phyloP scores from a whole-genome alignment of 2,329 filamentous ascomycete genomes.

The Penicillium decumbens region DNA sequence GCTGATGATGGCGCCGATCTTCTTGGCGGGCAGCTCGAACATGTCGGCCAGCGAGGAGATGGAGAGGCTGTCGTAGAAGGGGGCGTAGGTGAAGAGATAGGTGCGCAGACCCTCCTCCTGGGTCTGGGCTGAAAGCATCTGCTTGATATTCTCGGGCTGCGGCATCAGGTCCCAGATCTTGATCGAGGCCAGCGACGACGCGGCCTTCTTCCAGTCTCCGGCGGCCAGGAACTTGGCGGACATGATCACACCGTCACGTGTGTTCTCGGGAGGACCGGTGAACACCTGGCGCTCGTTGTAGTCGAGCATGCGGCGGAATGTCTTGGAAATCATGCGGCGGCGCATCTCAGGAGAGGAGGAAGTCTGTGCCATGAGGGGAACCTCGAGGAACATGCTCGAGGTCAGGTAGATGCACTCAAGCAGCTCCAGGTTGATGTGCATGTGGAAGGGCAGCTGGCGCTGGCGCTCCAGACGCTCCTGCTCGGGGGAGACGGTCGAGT shows the following conservation, averaged over 20 bases:
- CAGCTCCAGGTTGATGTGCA: slow-evolving; percentile 99
- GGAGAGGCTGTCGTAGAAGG: slow-evolving; percentile 96
- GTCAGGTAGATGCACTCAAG: slow-evolving; percentile 98
- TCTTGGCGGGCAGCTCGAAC: slow-evolving; percentile 89
- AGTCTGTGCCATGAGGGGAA: slow-evolving; percentile 91
- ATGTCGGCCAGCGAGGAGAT: slow-evolving; percentile 79
- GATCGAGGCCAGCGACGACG: slow-evolving; percentile 89
- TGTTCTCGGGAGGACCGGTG: slow-evolving; percentile 97
- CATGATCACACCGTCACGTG: slow-evolving; percentile 98
- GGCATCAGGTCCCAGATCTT: slow-evolving; percentile 99
- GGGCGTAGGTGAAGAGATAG: slow-evolving; percentile 98
- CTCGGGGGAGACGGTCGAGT: slow-evolving; percentile 91
- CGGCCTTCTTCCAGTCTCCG: slow-evolving; percentile 97
- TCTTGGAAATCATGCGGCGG: slow-evolving; percentile 98
- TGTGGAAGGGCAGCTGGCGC: slow-evolving; percentile 97
- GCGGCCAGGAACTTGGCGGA: slow-evolving; percentile 93
- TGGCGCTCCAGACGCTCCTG: slow-evolving; percentile 97
- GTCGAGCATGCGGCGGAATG: slow-evolving; percentile 97
- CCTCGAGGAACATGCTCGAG: slow-evolving; percentile 98
- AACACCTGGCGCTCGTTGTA: slow-evolving; percentile 99
- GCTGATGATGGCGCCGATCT: slow-evolving; percentile 91
- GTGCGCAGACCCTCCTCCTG: slow-evolving; percentile 97
- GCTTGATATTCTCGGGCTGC: slow-evolving; percentile 86
- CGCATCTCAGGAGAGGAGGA: slow-evolving; percentile 94
- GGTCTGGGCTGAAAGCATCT: slow-evolving; percentile 95